phyloP scores from a whole-genome alignment of 1,284 basidiomycete genomes.

The Pseudozyma thailandica region DNA sequence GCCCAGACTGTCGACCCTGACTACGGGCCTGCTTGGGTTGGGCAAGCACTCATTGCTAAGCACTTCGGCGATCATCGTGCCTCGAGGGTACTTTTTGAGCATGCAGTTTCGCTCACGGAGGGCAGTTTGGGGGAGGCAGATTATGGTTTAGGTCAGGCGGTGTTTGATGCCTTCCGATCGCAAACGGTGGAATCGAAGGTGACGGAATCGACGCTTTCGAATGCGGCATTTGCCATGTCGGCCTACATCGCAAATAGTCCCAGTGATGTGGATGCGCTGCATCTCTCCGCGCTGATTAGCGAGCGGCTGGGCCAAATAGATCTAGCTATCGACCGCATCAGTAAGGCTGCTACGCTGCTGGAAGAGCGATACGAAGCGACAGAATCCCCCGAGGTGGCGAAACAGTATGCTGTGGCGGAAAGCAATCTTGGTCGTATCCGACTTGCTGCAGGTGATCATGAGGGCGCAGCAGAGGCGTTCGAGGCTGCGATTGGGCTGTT shows the following conservation, averaged over 20 bases:
- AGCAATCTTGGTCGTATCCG: constrained; percentile 82
- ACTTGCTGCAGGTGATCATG: constrained; percentile 74
- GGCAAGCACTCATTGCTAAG: constrained; percentile 84
- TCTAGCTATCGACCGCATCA: constrained; percentile 74
- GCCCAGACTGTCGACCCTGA: constrained; percentile 94
- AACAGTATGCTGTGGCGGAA: constrained; percentile 83
- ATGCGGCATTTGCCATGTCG: constrained; percentile 80
- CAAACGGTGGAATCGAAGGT: constrained; percentile 66
- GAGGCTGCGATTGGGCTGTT: constrained; percentile 81
- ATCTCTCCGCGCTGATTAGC: constrained; percentile 85
- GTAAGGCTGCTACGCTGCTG: constrained; percentile 78
- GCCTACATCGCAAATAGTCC: constrained; percentile 80
- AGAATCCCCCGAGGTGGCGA: constrained; percentile 81
- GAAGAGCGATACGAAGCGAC: constrained; percentile 88
- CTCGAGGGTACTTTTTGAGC: constrained; percentile 80
- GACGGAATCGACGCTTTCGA: constrained; percentile 28
- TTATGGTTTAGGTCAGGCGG: constrained; percentile 78
- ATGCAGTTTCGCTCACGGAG: constrained; percentile 79
- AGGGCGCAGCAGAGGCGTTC: constrained; percentile 77
- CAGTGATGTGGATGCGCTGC: constrained; percentile 79
- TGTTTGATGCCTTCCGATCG: constrained; percentile 72
- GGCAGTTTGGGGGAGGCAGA: constrained; percentile 81
- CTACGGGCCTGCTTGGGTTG: constrained; percentile 89
- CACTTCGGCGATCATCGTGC: constrained; percentile 76
- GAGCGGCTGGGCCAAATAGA: constrained; percentile 82